Evolutionary conservation across 495 filamentous ascomycete species (phyloP), one percentile per base, ranked within the genome.

Genomic region (Aspergillus steynii): DNA sequence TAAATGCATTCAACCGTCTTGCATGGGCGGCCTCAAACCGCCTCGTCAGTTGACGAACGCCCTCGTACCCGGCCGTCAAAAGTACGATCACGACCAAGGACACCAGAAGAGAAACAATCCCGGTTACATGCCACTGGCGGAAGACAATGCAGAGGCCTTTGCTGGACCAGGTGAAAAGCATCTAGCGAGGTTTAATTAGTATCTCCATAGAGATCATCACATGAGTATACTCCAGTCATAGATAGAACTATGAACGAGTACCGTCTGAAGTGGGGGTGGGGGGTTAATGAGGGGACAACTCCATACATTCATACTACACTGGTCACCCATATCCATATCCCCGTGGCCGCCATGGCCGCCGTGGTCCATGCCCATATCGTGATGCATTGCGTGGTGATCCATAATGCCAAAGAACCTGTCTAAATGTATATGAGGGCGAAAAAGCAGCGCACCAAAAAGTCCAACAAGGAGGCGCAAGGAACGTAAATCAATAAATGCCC

Each of bases 161-260:
- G 20, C 92, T 93, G 66, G 90, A 83, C 96, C 95, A 98, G 55
- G 92, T 99, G 76, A 99, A 99, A 37, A 97, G 85, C 94, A 97
- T 98, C 91, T 96, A 62, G 20, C 31, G n/a, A 27, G 32, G 31
- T 59, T 48, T 20, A 15, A 25, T 56, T 29, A 28, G 34, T 46
- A 28, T 8, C 27, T 6, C 29, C 50, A 2, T 51, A 28, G 49
- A 4, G 6, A 4, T 5, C 5, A 51, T 51, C 25, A 25, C 10
- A 27, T 47, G 8, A 47, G 45, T 8, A 14, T 50, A 25, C 47
- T 29, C 62, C 51, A 47, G 28, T 37, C 37, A 34, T 34, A 42
- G 37, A 42, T 42, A 42, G 6, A 12, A 15, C 37, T 42, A 2
- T 2, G 12, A 14, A 42, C 14, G 37, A 14, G 37, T 14, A 12